Evolutionary conservation across 2,329 filamentous ascomycete genomes (phyloP).

Genomic region (Sordariomycetes sp.): DNA sequence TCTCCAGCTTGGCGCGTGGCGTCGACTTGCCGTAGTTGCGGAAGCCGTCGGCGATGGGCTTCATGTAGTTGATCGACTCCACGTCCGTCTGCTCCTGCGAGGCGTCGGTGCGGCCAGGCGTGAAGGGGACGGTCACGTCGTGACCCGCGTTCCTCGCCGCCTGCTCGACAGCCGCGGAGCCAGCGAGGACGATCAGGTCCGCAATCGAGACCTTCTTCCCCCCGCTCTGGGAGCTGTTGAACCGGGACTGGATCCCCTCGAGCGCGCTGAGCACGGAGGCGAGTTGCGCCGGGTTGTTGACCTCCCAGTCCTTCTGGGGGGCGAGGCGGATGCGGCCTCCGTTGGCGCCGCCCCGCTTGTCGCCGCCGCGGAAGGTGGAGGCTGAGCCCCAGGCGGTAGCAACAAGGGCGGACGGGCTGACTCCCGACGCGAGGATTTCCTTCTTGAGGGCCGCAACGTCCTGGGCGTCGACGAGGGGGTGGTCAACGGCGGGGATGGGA

Average conservation of each 20-base stretch:
- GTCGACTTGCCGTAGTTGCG: conserved; percentile 61
- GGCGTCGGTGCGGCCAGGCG: conserved; percentile 59
- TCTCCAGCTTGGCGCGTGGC: conserved; percentile 48
- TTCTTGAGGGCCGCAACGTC: conserved; percentile 57
- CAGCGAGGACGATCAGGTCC: conserved; percentile 66
- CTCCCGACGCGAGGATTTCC: conserved; percentile 48
- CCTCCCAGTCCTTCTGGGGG: conserved; percentile 59
- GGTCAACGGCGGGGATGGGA: conserved; percentile 46
- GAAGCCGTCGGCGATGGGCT: conserved; percentile 64
- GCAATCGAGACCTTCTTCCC: conserved; percentile 67
- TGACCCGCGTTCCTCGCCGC: conserved; percentile 26
- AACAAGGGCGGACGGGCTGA: conserved; percentile 49
- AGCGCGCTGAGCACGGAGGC: conserved; percentile 46
- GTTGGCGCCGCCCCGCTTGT: conserved; percentile 76
- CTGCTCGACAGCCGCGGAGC: conserved; percentile 59
- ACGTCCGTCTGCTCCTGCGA: conserved; percentile 59
- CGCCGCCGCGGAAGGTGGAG: conserved; percentile 58
- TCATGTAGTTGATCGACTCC: conserved; percentile 48
- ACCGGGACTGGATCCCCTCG: conserved; percentile 51
- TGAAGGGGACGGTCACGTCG: conserved; percentile 53
- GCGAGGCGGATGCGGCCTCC: conserved; percentile 63
- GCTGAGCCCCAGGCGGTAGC: conserved; percentile 56
- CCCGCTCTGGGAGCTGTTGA: conserved; percentile 16
- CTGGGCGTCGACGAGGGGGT: conserved; percentile 43
- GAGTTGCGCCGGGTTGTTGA: conserved; percentile 61